Base-by-base conservation (phyloP, 2,329 filamentous ascomycete genomes). In the Ceratocystis cubensis region DNA sequence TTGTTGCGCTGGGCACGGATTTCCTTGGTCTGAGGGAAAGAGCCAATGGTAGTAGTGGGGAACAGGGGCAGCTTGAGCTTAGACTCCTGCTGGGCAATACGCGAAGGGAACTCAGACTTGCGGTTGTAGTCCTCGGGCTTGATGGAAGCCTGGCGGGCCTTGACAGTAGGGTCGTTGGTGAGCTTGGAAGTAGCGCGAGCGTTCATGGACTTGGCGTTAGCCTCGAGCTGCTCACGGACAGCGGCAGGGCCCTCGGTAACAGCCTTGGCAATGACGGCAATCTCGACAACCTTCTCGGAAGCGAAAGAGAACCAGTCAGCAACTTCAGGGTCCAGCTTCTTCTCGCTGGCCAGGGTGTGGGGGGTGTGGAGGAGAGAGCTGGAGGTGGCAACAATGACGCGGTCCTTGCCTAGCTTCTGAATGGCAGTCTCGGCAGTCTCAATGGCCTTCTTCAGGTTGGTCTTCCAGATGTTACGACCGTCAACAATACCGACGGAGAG, bases 401-500 rank as follows among this genome's bases (percentile, higher is more conserved):
- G 90, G 72, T 97, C 92, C 84, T 96, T 93, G 81, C 94, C 93
- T 70, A 99, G 86, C 82, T 96, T 84, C 82, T 96, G 90, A 74
- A 97, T 82, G 71, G 93, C 94, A 69, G 85, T 82, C 85, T 97
- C 91, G 69, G 94, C 88, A 70, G 81, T 85, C 82, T 94, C 92
- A 71, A 99, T 95, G 75, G 94, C 91, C 74, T 85, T 86, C 85
- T 96, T 89, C 82, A 96, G 88, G 87, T 97, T 96, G 80, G 91
- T 96, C 89, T 99, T 99, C 94, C 94, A 99, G 84, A 99, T 97
- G 85, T 99, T 99, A 75, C 94, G 91, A 74, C 94, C 94, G 74
- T 99, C 92, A 72, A 99, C 94, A 73, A 99, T 89, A 90, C 94
- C 94, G 71, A 87, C 88, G 71, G 94, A 99, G 71, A 99, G 87